Percentiles rank a stretch among this genome's conserved stretches.
Conservation (phyloP, 2,329 filamentous ascomycete species). For the Colletotrichum sp. region DNA sequence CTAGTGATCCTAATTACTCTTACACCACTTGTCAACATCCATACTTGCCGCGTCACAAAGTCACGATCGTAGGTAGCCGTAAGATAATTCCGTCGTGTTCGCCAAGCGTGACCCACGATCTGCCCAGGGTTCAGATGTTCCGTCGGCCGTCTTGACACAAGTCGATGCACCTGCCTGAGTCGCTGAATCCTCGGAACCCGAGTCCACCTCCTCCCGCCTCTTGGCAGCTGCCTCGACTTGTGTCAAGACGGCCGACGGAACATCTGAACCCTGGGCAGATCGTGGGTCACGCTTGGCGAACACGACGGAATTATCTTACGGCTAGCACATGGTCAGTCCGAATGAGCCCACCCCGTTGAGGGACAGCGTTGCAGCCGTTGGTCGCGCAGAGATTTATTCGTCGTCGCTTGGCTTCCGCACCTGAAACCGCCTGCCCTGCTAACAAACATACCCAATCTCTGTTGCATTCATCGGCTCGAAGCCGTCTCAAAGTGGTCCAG, state of each 20-base stretch:
- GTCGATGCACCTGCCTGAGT: slow-evolving; percentile 4
- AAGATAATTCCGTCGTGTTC: neutral
- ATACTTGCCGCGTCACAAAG: neutral
- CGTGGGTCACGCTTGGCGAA: neutral
- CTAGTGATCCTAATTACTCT: neutral
- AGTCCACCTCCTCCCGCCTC: neutral
- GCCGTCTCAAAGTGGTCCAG: neutral
- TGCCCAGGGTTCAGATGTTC: neutral
- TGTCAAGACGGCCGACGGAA: neutral
- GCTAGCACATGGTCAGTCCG: neutral
- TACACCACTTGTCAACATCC: neutral
- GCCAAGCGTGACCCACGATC: neutral
- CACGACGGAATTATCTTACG: neutral
- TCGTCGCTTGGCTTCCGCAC: neutral
- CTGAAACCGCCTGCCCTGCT: neutral
- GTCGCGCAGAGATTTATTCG: neutral
- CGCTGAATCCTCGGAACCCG: neutral
- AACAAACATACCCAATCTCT: neutral
- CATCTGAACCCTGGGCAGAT: neutral
- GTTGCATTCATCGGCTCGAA: neutral
- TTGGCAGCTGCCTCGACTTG: neutral
- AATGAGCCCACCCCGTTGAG: neutral
- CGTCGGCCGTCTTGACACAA: neutral
- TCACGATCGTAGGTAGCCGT: neutral
- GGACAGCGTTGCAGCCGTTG: neutral